Conservation (phyloP, 2,329 filamentous ascomycete genomes). For the Nannizzia gypsea region DNA sequence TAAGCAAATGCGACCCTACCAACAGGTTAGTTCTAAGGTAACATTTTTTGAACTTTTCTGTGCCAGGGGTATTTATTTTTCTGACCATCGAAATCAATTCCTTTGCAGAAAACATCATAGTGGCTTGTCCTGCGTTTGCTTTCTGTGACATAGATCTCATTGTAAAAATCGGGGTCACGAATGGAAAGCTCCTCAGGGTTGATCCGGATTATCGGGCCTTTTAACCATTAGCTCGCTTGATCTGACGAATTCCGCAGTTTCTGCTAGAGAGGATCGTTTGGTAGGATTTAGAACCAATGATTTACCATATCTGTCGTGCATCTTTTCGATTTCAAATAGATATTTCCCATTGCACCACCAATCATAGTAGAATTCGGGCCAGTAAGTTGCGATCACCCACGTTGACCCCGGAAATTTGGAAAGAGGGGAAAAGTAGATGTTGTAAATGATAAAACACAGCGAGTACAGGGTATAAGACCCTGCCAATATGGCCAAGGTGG, state of each 20-base stretch:
- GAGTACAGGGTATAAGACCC: slow-evolving; percentile 11
- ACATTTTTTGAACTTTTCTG: no score
- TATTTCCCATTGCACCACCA: slow-evolving; percentile 16
- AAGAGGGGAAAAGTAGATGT: slow-evolving; percentile 16
- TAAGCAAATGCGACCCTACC: slow-evolving; percentile 19
- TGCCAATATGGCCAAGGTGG: neutral
- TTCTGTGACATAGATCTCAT: slow-evolving; percentile 13
- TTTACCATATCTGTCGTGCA: slow-evolving; percentile 22
- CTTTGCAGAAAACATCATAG: slow-evolving; percentile 1
- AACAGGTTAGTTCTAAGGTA: slow-evolving; percentile 3
- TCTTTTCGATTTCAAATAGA: slow-evolving; percentile 20
- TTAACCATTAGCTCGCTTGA: slow-evolving; percentile 14
- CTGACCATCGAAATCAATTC: neutral
- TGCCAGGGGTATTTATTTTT: neutral
- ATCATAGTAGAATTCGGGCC: slow-evolving; percentile 19
- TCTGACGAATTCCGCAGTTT: slow-evolving; percentile 8
- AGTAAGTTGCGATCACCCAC: slow-evolving; percentile 14
- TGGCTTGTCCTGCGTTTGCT: neutral
- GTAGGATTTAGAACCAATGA: neutral
- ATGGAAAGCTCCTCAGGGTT: slow-evolving; percentile 17
- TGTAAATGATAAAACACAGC: slow-evolving; percentile 14
- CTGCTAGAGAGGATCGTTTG: neutral
- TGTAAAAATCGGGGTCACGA: slow-evolving; percentile 14
- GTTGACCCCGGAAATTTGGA: slow-evolving; percentile 17
- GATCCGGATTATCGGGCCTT: slow-evolving; percentile 16